phyloP scores from a whole-genome alignment of 495 filamentous ascomycete genomes.

The Xylaria scruposa region DNA sequence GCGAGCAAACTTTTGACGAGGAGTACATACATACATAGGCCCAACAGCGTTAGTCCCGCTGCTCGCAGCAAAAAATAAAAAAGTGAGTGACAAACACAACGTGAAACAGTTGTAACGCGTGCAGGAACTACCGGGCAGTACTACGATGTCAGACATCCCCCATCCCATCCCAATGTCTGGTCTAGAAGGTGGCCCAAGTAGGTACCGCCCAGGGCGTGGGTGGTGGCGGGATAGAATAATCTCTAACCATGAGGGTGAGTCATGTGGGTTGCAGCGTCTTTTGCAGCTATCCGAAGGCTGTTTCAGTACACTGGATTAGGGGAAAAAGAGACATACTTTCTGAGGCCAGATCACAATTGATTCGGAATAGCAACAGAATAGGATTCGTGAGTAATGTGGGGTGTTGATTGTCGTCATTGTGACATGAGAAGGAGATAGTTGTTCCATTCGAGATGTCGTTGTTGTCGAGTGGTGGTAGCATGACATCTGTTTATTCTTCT shows the following conservation, averaged over 20 bases:
- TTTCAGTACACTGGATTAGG: conserved; percentile 1
- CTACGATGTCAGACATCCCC: conserved; percentile 6
- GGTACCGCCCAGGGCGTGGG: background rate
- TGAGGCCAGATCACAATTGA: background rate
- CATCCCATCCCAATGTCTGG: background rate
- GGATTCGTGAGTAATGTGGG: background rate
- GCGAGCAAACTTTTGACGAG: conserved; percentile 21
- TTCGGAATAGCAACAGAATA: conserved; percentile 6
- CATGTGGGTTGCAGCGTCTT: conserved; percentile 13
- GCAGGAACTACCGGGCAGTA: conserved; percentile 17
- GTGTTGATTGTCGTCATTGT: background rate
- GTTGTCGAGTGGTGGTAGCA: conserved; percentile 4
- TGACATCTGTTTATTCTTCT: conserved; percentile 16
- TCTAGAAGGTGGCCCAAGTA: background rate
- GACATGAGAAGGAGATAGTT: background rate
- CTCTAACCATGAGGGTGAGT: conserved; percentile 1
- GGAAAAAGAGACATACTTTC: no score
- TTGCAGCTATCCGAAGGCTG: conserved; percentile 11
- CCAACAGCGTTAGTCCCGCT: conserved; percentile 8
- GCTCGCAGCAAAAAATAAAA: background rate
- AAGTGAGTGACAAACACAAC: conserved; percentile 22
- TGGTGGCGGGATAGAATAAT: background rate
- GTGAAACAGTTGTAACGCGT: conserved; percentile 18
- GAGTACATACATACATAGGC: background rate
- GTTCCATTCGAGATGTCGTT: conserved; percentile 4